Evolutionary conservation across 2,329 filamentous ascomycete species (phyloP).

Genomic region (Fusarium ramigenum): DNA sequence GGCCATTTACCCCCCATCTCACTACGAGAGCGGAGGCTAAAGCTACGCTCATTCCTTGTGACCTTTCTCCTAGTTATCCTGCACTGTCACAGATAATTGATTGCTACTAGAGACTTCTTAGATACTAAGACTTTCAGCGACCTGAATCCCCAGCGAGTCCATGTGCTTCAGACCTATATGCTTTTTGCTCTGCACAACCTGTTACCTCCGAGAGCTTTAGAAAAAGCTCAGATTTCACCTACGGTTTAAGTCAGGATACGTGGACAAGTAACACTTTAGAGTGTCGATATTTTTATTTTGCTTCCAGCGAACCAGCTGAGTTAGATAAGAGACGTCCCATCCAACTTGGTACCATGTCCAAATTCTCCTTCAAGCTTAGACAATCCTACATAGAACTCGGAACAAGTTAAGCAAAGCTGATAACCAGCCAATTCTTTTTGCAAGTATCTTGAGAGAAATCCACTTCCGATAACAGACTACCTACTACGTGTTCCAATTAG

Average conservation of each 20-base stretch:
- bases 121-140: too few relatives aligned
- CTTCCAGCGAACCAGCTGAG: not conserved
- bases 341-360: fast-evolving
- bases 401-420: not conserved
- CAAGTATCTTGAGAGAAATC: fast-evolving
- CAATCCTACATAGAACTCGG: too few relatives aligned
- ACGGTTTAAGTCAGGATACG: too few relatives aligned
- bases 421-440: not conserved
- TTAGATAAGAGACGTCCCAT: fast-evolving
- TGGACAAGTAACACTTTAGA: too few relatives aligned
- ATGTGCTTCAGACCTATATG: not conserved
- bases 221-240: too few relatives aligned
- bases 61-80: not conserved
- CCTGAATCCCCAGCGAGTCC: not conserved
- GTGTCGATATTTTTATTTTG: fast-evolving
- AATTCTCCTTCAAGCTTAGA: not conserved
- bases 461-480: fast-evolving
- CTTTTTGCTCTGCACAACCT: not conserved
- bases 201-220: too few relatives aligned
- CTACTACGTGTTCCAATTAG: not conserved
- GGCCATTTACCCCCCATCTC: too few relatives aligned
- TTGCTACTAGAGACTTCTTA: not conserved
- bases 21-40: not conserved
- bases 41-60: too few relatives aligned
- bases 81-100: not conserved